A percentile compares a stretch with the other conserved stretches of the same genome.
Evolutionary conservation across 257 asterid genomes (phyloP).

Genomic region (Henckelia pumila): DNA sequence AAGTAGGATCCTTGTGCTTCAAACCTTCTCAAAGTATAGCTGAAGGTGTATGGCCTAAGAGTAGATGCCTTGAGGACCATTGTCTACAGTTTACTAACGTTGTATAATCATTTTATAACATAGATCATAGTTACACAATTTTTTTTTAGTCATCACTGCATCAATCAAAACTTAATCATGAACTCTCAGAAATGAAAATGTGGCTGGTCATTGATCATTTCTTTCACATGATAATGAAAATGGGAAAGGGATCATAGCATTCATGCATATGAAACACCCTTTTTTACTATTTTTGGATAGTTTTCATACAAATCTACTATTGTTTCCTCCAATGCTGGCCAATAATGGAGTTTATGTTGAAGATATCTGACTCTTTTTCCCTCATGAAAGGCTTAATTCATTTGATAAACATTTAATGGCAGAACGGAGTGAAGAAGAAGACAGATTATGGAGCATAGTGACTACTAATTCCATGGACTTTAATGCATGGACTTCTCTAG

Average conservation of each 20-base stretch:
- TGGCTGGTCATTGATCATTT: neutral
- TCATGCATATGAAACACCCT: constrained; percentile 1
- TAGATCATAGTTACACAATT: neutral
- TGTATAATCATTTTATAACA: neutral
- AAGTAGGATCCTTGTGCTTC: neutral
- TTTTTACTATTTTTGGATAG: constrained; percentile 6
- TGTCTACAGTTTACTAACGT: neutral
- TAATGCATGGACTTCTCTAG: constrained; percentile 87
- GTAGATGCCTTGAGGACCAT: neutral
- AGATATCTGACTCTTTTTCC: neutral
- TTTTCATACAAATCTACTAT: neutral
- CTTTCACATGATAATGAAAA: constrained; percentile 3
- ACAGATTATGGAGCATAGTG: constrained; percentile 89
- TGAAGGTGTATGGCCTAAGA: neutral
- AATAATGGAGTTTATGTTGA: neutral
- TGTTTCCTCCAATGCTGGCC: neutral
- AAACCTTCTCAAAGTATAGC: neutral
- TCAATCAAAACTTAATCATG: neutral
- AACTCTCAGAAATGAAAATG: constrained; percentile 5
- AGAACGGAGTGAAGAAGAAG: constrained; percentile 87
- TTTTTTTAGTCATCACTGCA: neutral
- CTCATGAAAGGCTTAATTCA: constrained; percentile 1
- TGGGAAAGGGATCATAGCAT: neutral
- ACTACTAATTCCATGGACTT: constrained; percentile 83
- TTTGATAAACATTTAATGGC: constrained; percentile 24